Percentiles rank a stretch among this genome's conserved stretches.
Conservation (phyloP, 352 stramenopile genomes). For the Saprolegnia parasitica region DNA sequence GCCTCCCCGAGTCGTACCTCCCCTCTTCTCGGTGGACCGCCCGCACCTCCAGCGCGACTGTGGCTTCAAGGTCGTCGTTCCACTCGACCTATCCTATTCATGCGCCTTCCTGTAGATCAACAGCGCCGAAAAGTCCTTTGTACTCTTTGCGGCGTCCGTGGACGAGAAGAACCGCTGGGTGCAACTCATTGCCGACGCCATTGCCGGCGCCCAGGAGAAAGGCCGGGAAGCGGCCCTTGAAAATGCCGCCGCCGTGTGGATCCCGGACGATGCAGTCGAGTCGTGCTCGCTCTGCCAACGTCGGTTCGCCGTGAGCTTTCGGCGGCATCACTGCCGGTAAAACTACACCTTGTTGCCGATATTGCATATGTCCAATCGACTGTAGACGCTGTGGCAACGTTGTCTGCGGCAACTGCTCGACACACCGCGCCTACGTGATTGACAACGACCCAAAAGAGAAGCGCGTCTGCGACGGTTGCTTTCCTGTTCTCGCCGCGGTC, state of each 20-base stretch:
- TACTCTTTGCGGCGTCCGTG: slow-evolving; percentile 57
- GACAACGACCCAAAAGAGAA: slow-evolving; percentile 56
- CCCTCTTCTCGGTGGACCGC: slow-evolving; percentile 33
- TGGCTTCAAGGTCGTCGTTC: slow-evolving; percentile 25
- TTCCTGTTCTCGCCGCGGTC: slow-evolving; percentile 57
- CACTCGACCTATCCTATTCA: not conserved
- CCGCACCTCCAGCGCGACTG: slow-evolving; percentile 14
- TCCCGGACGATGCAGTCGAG: slow-evolving; percentile 62
- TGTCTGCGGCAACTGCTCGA: slow-evolving; percentile 75
- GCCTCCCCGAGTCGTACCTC: slow-evolving; percentile 48
- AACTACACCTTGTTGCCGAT: not conserved
- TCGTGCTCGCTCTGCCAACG: slow-evolving; percentile 63
- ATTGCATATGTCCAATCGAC: too few species aligned
- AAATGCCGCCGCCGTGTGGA: slow-evolving; percentile 49
- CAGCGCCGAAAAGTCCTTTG: slow-evolving; percentile 78
- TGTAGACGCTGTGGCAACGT: slow-evolving; percentile 56
- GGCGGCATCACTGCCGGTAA: slow-evolving; percentile 68
- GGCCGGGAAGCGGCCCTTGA: slow-evolving; percentile 2
- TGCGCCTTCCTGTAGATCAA: slow-evolving; percentile 40
- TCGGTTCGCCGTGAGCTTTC: slow-evolving; percentile 72
- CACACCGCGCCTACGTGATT: slow-evolving; percentile 58
- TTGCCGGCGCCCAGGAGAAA: slow-evolving; percentile 48
- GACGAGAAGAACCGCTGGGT: slow-evolving; percentile 55
- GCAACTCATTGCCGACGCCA: slow-evolving; percentile 44
- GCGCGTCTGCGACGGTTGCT: slow-evolving; percentile 68